Percentiles rank a stretch among this genome's conserved stretches.
Conservation (phyloP, 352 stramenopile genomes). For the Pythium sp. region DNA sequence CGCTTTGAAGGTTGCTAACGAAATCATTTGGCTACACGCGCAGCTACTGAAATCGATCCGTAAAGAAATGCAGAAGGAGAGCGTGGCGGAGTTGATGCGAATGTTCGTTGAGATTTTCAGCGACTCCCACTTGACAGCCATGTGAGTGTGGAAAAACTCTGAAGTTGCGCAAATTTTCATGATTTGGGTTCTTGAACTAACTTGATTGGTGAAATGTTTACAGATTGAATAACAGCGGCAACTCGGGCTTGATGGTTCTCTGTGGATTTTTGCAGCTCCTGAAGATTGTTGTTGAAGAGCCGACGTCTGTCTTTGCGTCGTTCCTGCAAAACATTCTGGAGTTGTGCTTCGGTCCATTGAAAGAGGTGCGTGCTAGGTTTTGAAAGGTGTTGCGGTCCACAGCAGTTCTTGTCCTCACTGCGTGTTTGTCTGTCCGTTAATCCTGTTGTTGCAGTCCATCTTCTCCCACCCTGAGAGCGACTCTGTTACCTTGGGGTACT, state of each 20-base stretch:
- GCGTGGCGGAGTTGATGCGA: slow-evolving; percentile 63
- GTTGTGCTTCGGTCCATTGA: slow-evolving; percentile 71
- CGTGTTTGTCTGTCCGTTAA: background rate
- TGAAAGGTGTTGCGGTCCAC: background rate
- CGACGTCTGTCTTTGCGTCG: slow-evolving; percentile 62
- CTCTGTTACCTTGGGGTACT: slow-evolving; percentile 65
- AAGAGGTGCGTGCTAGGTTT: slow-evolving; percentile 43
- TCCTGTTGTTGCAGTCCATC: slow-evolving; percentile 38
- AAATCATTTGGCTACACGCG: slow-evolving; percentile 73
- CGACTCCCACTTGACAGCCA: slow-evolving; percentile 54
- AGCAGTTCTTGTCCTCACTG: background rate
- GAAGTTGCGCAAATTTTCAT: background rate
- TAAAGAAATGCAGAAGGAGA: slow-evolving; percentile 81
- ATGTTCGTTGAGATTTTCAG: slow-evolving; percentile 83
- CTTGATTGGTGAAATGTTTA: slow-evolving; percentile 1
- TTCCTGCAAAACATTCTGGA: slow-evolving; percentile 80
- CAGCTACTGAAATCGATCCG: slow-evolving; percentile 79
- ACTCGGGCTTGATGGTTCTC: slow-evolving; percentile 61
- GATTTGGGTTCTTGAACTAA: background rate
- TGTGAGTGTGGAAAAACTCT: slow-evolving; percentile 36
- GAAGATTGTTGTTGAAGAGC: slow-evolving; percentile 75
- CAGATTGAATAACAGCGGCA: slow-evolving; percentile 63
- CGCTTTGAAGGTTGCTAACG: slow-evolving; percentile 74
- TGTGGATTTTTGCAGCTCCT: slow-evolving; percentile 79
- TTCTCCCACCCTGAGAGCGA: slow-evolving; percentile 73